A percentile compares a stretch with the other conserved stretches of the same genome.
phyloP scores from a whole-genome alignment of 495 filamentous ascomycete genomes.

The Podospora pseudocomata region DNA sequence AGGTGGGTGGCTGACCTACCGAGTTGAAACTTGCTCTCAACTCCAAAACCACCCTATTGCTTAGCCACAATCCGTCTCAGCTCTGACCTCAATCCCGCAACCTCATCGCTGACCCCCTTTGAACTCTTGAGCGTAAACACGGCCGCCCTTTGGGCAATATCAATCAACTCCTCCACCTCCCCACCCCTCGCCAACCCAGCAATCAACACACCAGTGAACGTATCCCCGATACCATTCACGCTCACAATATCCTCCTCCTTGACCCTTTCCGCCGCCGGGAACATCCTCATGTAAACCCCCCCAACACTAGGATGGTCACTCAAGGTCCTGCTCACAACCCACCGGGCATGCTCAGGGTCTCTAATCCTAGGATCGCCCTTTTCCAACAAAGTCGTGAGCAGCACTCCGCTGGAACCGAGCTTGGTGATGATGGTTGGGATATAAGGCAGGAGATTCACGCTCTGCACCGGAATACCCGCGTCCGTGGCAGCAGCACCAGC shows the following conservation, averaged over 20 bases:
- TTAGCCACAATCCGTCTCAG: constrained; percentile 22
- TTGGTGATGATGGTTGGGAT: constrained; percentile 83
- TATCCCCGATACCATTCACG: constrained; percentile 94
- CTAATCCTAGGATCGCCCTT: constrained; percentile 61
- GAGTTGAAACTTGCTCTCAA: background rate
- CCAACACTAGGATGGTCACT: constrained; percentile 57
- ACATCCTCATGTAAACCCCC: constrained; percentile 81
- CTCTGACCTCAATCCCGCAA: constrained; percentile 36
- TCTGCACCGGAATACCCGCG: constrained; percentile 75
- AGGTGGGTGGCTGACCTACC: background rate
- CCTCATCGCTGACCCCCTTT: constrained; percentile 61
- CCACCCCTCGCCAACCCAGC: constrained; percentile 56
- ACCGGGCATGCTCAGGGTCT: constrained; percentile 56
- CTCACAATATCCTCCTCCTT: constrained; percentile 68
- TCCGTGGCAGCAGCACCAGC: constrained; percentile 64
- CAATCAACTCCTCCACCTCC: constrained; percentile 47
- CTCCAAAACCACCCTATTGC: constrained; percentile 7
- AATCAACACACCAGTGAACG: constrained; percentile 77
- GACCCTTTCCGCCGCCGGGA: constrained; percentile 63
- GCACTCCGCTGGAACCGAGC: constrained; percentile 71
- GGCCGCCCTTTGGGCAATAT: constrained; percentile 70
- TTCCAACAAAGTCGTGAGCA: constrained; percentile 67
- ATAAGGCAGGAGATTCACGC: constrained; percentile 78
- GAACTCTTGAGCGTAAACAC: constrained; percentile 67
- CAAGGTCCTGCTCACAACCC: constrained; percentile 59